Evolutionary conservation across 495 filamentous ascomycete genomes (phyloP), one percentile per base, ranked within the genome.

Genomic region (Venustampulla echinocandica): DNA sequence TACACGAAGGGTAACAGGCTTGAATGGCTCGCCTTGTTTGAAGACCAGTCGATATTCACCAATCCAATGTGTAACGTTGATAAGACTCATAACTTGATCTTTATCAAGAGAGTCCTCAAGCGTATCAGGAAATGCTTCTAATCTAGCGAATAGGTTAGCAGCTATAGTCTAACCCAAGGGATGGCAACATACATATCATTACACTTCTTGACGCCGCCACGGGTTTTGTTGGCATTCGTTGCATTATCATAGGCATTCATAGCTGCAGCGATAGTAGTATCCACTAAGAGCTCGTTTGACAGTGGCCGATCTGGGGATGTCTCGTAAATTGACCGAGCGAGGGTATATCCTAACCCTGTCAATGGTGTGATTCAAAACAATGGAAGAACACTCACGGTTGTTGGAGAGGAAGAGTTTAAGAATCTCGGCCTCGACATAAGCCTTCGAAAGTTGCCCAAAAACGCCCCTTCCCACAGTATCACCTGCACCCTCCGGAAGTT

Each of bases 1-100:
- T 2, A 90, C 84, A 4, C 92, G 82, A 27, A 98, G 81, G 53
- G 84, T 85, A 42, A 95, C 87, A 1, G 92, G 92, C 24, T 85
- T 85, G 52, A 97, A 95, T 0, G 89, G 89, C 49, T 94, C 84
- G 30, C 88, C 88, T 60, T 93, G 89, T 54, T 93, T 88, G 6
- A 97, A 69, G 0, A 84, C 90, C 5, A 98, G 73, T 3, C 85
- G 84, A 65, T 95, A 97, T 52, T 84, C 83, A 25, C 88, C 90
- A 27, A 97, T 70, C 5, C 79, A 71, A 61, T 98, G 89, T 0
- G 93, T 94, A 14, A 92, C 88, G 33, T 73, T 69, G n/a, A 96
- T 69, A 4, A 98, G 75, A 27, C 84, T 75, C 21, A 75, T 72
- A 35, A 81, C 70, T 49, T 76, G 71, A 44, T 70, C 74, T 36